These are phyloP conservation scores for Periconia macrospinosa DNA, from an alignment of 2,329 filamentous ascomycete species.

Conservation along the genomic window DNA sequence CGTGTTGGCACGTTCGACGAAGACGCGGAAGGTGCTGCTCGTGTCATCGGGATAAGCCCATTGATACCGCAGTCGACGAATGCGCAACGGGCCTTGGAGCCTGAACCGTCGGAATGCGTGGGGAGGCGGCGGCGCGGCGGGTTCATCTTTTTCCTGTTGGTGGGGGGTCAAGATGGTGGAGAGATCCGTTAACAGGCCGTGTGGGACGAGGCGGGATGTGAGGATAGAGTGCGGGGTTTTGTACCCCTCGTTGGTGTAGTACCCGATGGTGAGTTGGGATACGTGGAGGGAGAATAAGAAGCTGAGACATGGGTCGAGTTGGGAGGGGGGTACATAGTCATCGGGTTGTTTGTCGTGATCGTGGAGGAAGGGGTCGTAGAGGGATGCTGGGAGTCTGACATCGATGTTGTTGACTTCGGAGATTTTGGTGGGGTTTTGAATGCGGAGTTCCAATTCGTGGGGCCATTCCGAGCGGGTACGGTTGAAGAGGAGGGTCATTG, in stretches of 20 bases:
- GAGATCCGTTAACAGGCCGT: slow-evolving; percentile 5
- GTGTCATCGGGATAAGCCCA: neutral
- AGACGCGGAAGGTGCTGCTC: neutral
- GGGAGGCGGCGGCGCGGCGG: neutral
- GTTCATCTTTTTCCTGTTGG: neutral
- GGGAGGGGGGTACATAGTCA: neutral
- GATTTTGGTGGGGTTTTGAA: neutral
- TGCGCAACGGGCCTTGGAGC: neutral
- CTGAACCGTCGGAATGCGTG: neutral
- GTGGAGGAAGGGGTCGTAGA: slow-evolving; percentile 3
- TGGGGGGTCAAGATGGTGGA: neutral
- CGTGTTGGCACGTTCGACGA: slow-evolving; percentile 1
- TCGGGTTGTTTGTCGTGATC: neutral
- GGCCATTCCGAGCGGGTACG: slow-evolving; percentile 4
- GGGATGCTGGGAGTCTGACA: slow-evolving; percentile 4
- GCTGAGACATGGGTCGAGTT: slow-evolving; percentile 1
- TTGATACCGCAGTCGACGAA: slow-evolving; percentile 2
- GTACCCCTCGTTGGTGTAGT: slow-evolving; percentile 1
- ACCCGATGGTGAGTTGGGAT: slow-evolving; percentile 2
- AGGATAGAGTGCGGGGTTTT: neutral
- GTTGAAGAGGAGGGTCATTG: neutral
- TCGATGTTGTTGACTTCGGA: neutral
- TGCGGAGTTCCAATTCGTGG: neutral
- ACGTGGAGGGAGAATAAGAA: slow-evolving; percentile 4
- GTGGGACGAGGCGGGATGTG: neutral